Base-by-base conservation (phyloP, 176 grass and related monocot genomes). In the Saccharum officinarum region DNA sequence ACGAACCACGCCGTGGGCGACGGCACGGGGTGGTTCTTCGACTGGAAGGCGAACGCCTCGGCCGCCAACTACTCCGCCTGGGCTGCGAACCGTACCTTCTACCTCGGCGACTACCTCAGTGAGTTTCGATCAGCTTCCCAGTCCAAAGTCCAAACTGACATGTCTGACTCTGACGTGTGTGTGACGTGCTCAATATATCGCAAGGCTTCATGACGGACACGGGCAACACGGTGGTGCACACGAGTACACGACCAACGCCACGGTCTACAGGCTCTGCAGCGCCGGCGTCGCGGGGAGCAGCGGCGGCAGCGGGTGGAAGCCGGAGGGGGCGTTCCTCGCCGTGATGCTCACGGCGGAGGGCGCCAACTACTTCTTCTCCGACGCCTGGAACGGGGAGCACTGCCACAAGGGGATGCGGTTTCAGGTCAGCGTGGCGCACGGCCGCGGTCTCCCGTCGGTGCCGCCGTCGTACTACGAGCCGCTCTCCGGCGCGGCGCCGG, bases 31-130 rank as follows among this genome's bases (percentile, higher is more conserved):
- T 98, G 95, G 91, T 86, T 95, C 87, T 98, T 93, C 71, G 80
- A 95, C 64, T 44, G 72, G 79, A 50, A 71, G 41, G 75, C 67
- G 39, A 91, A 98, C 67, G 82, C 87, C 73, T 76, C 92, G 30
- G 85, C 57, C 2, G 46, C 82, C 60, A 90, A 98, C 73, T 95
- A 95, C 83, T 92, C 91, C 7, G 44, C 67, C 40, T 98, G 95
- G 92, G 95, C 91, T 8, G 59, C 83, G 62, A 82, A 83, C 69
- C 88, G 83, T 22, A 85, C 87, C 33, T 95, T 98, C 91, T 93
- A 63, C 91, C 87, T 95, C 37, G 91, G 91, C 61, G 91, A 98
- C 86, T 98, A 79, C 67, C 85, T 95, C 84, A 87, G 92, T 98
- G 78, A 72, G 71, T 52, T 26, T 9, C 79, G 31, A n/a, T n/a